phyloP scores from a whole-genome alignment of 176 grass and related monocot species.

The Carex kokanica region DNA sequence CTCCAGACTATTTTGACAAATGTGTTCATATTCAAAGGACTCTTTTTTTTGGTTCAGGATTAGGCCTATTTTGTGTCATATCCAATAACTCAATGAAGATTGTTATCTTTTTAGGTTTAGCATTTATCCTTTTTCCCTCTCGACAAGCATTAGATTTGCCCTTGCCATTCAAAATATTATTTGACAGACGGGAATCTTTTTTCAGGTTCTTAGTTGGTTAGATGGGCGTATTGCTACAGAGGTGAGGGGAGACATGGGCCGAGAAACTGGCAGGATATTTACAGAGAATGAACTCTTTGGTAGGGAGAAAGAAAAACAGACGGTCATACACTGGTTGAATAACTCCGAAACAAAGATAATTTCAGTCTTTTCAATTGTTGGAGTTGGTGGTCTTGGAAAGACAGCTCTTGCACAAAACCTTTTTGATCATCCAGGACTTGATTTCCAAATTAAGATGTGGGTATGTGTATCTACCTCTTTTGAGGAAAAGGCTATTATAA shows the following conservation, averaged over 20 bases:
- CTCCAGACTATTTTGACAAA: too few species aligned
- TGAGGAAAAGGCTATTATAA: neutral
- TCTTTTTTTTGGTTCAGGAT: neutral
- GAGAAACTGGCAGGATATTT: slow-evolving; percentile 3
- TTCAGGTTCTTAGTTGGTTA: neutral
- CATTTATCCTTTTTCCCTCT: too few species aligned
- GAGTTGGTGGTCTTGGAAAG: slow-evolving; percentile 28
- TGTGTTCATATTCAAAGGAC: too few species aligned
- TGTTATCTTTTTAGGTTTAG: neutral
- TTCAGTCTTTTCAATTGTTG: slow-evolving; percentile 15
- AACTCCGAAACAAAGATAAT: neutral
- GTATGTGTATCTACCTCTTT: slow-evolving; percentile 20
- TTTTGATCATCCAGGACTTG: slow-evolving; percentile 4
- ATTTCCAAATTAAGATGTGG: slow-evolving; percentile 30
- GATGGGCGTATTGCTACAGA: neutral
- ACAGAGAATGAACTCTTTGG: slow-evolving; percentile 12
- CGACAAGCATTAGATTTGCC: neutral
- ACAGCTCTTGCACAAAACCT: slow-evolving; percentile 10
- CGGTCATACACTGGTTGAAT: neutral
- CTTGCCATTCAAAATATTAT: neutral
- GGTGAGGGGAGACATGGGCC: neutral
- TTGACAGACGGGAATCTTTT: neutral
- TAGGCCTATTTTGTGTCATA: neutral
- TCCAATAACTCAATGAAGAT: neutral
- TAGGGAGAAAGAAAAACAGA: slow-evolving; percentile 11